phyloP scores from a whole-genome alignment of 2,329 filamentous ascomycete genomes.

The Sporothrix phasma region DNA sequence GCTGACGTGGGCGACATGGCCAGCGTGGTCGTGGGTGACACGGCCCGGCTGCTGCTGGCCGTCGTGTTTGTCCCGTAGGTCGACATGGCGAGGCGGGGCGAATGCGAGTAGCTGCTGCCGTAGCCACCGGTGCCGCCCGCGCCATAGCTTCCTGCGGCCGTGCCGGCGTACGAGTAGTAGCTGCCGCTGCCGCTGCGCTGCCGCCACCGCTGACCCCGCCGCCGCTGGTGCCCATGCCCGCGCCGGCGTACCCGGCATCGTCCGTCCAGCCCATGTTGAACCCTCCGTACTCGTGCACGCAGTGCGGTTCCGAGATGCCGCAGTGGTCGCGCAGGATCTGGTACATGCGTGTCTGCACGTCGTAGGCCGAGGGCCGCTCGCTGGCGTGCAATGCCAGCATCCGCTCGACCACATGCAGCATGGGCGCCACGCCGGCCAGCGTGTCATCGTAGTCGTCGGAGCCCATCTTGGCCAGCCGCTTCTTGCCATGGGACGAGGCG shows the following conservation, averaged over 20 bases:
- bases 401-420: constrained; percentile 42
- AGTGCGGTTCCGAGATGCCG: constrained; percentile 41
- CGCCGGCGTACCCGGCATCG: background rate
- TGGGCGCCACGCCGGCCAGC: constrained; percentile 41
- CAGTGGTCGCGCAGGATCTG: constrained; percentile 41
- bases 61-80: background rate
- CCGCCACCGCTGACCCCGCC: background rate
- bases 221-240: background rate
- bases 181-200: background rate
- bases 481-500: constrained; percentile 13
- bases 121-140: background rate
- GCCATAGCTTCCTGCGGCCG: background rate
- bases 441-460: constrained; percentile 33
- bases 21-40: background rate
- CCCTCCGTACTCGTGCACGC: constrained; percentile 38
- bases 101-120: background rate
- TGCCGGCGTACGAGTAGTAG: constrained; percentile 10
- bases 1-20: constrained; percentile 1
- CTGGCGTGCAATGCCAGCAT: constrained; percentile 45
- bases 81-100: background rate
- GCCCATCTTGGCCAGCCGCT: constrained; percentile 18
- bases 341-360: constrained; percentile 44
- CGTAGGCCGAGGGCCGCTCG: constrained; percentile 42
- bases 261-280: constrained; percentile 7
- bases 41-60: background rate